These are phyloP conservation scores for Fusarium papillatum DNA, from an alignment of 2,329 filamentous ascomycete genomes.

Conservation along the genomic window DNA sequence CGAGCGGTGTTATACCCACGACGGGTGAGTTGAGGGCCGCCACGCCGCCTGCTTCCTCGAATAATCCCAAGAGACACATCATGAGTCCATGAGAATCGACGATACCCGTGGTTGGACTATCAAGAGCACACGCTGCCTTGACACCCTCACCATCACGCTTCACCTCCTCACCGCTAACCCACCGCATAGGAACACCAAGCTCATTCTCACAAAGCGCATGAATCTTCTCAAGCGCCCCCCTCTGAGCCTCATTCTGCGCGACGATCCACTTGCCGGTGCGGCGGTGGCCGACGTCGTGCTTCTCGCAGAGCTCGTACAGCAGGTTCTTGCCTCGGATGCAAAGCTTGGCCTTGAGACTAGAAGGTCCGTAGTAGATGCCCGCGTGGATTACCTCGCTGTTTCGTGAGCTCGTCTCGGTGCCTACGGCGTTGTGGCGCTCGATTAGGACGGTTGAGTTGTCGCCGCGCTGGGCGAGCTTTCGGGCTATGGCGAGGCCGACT, in stretches of 20 bases:
- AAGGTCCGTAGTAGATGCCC: constrained; percentile 88
- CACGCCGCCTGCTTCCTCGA: constrained; percentile 83
- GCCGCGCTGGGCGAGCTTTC: constrained; percentile 75
- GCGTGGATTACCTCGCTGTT: constrained; percentile 98
- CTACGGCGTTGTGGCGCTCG: constrained; percentile 81
- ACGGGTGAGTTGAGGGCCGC: constrained; percentile 79
- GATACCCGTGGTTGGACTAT: constrained; percentile 89
- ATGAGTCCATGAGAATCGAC: constrained; percentile 90
- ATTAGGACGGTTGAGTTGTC: constrained; percentile 80
- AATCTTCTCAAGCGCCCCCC: constrained; percentile 69
- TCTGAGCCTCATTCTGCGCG: constrained; percentile 82
- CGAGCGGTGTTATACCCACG: constrained; percentile 66
- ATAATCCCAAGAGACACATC: constrained; percentile 81
- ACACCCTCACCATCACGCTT: constrained; percentile 80
- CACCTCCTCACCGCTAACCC: constrained; percentile 75
- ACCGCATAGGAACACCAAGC: constrained; percentile 77
- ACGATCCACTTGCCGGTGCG: constrained; percentile 96
- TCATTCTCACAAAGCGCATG: constrained; percentile 57
- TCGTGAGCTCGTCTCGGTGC: constrained; percentile 89
- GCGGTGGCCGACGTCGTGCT: constrained; percentile 76
- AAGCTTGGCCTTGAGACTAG: constrained; percentile 84
- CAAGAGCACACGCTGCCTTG: constrained; percentile 75
- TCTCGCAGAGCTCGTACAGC: constrained; percentile 83
- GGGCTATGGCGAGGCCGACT: constrained; percentile 85
- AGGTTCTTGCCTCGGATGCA: constrained; percentile 84